Percentiles rank a stretch among this genome's conserved stretches.
Conservation (phyloP, 441 rosid species). For the Omphalea diandra region DNA sequence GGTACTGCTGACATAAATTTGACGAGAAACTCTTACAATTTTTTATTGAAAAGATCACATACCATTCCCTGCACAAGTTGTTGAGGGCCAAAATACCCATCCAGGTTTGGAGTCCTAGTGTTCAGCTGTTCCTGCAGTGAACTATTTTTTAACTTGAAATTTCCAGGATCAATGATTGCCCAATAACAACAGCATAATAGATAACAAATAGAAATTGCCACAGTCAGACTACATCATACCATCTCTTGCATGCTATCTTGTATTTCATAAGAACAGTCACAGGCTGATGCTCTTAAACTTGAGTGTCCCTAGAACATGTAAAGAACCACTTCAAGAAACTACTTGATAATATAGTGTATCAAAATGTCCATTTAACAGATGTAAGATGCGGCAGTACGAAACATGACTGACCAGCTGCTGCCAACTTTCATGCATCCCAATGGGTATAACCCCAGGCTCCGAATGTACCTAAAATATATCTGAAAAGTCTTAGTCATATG, state of each 20-base stretch:
- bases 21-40: not conserved
- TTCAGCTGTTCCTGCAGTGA: constrained; percentile 32
- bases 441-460: constrained; percentile 35
- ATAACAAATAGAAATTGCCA: not conserved
- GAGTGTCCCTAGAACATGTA: constrained; percentile 36
- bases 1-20: not conserved
- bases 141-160: constrained; percentile 10
- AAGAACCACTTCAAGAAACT: constrained; percentile 18
- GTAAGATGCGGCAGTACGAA: not conserved
- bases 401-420: constrained; percentile 40
- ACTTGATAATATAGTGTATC: not conserved
- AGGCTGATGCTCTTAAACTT: constrained; percentile 31
- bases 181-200: constrained; percentile 2
- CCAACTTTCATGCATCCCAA: constrained; percentile 42
- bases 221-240: constrained; percentile 24
- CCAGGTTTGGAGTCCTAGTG: constrained; percentile 35
- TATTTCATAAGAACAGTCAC: constrained; percentile 35
- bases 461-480: constrained; percentile 40
- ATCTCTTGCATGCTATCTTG: constrained; percentile 29
- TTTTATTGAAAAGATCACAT: not conserved
- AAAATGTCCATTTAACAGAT: not conserved
- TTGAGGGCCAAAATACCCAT: constrained; percentile 39
- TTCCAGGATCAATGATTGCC: constrained; percentile 12
- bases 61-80: constrained; percentile 41
- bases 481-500: constrained; percentile 10